These are phyloP conservation scores for Ceratobasidium sp. DNA, from an alignment of 1,284 basidiomycete species.

Conservation along the genomic window DNA sequence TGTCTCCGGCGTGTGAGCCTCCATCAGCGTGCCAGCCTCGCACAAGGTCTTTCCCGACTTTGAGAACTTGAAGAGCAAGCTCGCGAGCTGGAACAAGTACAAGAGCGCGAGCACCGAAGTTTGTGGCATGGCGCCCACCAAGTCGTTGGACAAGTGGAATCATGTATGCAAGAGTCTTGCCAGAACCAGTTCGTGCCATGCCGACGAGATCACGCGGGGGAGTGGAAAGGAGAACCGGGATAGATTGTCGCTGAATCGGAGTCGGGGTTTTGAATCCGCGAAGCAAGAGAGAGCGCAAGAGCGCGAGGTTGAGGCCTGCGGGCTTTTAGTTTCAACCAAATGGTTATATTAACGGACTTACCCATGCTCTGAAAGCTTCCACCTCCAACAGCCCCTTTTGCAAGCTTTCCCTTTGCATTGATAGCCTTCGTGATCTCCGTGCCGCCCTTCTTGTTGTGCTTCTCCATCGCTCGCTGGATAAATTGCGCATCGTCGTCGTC, in stretches of 20 bases:
- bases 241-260: conserved; percentile 92
- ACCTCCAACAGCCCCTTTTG: conserved; percentile 79
- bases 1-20: conserved; percentile 71
- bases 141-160: conserved; percentile 91
- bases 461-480: conserved; percentile 71
- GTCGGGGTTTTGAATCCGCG: conserved; percentile 96
- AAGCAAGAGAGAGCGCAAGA: conserved; percentile 87
- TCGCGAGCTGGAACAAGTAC: conserved; percentile 95
- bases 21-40: conserved; percentile 74
- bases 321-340: conserved; percentile 1
- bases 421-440: conserved; percentile 75
- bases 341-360: conserved; percentile 54
- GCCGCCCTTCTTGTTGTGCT: conserved; percentile 73
- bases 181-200: conserved; percentile 98
- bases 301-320: conserved; percentile 83
- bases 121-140: conserved; percentile 79
- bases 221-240: conserved; percentile 84
- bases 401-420: conserved; percentile 63
- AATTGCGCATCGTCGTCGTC: conserved; percentile 70
- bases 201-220: conserved; percentile 96
- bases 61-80: conserved; percentile 92
- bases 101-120: conserved; percentile 87
- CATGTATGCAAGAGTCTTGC: conserved; percentile 97
- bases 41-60: conserved; percentile 93
- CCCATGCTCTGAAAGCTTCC: conserved; percentile 91